Evolutionary conservation across 495 filamentous ascomycete species (phyloP).

Genomic region (Penicillium paxilli): DNA sequence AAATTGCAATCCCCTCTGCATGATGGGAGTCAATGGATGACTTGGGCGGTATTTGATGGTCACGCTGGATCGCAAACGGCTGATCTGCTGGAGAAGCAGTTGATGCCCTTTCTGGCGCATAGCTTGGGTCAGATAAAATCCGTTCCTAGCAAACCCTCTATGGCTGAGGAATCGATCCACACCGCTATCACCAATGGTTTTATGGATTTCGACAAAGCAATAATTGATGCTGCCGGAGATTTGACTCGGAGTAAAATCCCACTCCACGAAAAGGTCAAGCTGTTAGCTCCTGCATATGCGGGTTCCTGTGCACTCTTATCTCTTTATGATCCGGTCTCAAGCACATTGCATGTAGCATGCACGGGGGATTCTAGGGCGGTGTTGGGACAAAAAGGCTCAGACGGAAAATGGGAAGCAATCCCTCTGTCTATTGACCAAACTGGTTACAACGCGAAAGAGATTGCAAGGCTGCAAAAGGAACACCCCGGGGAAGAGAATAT

Average conservation of each 20-base stretch:
- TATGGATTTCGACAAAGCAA: slow-evolving; percentile 46
- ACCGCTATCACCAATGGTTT: slow-evolving; percentile 49
- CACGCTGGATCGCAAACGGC: slow-evolving; percentile 50
- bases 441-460: slow-evolving; percentile 53
- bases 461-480: slow-evolving; percentile 46
- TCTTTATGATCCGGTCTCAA: slow-evolving; percentile 49
- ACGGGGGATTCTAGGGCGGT: slow-evolving; percentile 63
- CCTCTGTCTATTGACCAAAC: slow-evolving; percentile 61
- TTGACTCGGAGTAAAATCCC: slow-evolving; percentile 20
- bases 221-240: slow-evolving; percentile 43
- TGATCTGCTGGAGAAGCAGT: slow-evolving; percentile 34
- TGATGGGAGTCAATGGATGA: slow-evolving; percentile 42
- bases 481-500: slow-evolving; percentile 60
- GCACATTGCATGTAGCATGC: slow-evolving; percentile 56
- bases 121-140: slow-evolving; percentile 27
- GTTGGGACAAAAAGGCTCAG: slow-evolving; percentile 47
- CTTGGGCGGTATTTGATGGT: slow-evolving; percentile 52
- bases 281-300: slow-evolving; percentile 45
- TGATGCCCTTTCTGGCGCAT: slow-evolving; percentile 42
- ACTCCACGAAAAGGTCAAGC: slow-evolving; percentile 31
- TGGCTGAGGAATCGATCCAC: slow-evolving; percentile 32
- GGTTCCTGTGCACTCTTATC: slow-evolving; percentile 63
- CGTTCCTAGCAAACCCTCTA: neutral
- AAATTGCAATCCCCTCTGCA: slow-evolving; percentile 38
- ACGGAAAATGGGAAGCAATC: slow-evolving; percentile 48